Evolutionary conservation across 1,139 yeast genomes (phyloP).

Genomic region (Kodamaea suecica): DNA sequence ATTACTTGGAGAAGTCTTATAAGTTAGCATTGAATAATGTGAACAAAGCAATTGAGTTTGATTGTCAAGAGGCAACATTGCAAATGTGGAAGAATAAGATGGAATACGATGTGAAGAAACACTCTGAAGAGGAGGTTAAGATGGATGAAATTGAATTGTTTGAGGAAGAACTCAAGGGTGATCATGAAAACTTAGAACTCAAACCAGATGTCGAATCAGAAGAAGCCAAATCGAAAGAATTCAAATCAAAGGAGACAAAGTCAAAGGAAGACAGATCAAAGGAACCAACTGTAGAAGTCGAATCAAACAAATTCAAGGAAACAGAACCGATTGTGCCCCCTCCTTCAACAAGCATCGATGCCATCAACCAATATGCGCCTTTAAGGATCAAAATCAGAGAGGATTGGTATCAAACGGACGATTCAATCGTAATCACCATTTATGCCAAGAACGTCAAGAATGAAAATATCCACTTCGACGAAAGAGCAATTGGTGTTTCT

Average conservation of each 20-base stretch:
- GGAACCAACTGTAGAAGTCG: too few species aligned
- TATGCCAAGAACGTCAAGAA: constrained; percentile 65
- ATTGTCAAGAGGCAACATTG: constrained; percentile 46
- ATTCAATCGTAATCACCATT: constrained; percentile 60
- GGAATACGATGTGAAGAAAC: constrained; percentile 29
- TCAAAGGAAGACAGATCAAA: too few species aligned
- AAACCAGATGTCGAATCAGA: constrained; percentile 1
- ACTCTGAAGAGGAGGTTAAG: constrained; percentile 15
- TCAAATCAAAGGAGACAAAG: constrained; percentile 5
- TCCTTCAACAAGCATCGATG: constrained; percentile 30
- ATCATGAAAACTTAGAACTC: neutral
- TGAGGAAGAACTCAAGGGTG: neutral
- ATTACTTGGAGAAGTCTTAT: constrained; percentile 45
- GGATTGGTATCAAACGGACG: constrained; percentile 77
- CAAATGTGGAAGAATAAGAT: constrained; percentile 53
- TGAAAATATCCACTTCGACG: constrained; percentile 33
- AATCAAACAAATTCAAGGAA: neutral
- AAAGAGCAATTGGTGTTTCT: constrained; percentile 33
- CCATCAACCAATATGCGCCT: constrained; percentile 41
- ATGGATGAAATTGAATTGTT: constrained; percentile 3
- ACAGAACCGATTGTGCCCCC: constrained; percentile 8
- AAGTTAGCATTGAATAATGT: constrained; percentile 50
- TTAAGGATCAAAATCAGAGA: constrained; percentile 49
- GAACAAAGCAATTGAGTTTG: constrained; percentile 45
- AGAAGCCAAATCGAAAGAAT: constrained; percentile 6